Base-by-base conservation (phyloP, 495 filamentous ascomycete genomes). In the Aspergillus egyptiacus region DNA sequence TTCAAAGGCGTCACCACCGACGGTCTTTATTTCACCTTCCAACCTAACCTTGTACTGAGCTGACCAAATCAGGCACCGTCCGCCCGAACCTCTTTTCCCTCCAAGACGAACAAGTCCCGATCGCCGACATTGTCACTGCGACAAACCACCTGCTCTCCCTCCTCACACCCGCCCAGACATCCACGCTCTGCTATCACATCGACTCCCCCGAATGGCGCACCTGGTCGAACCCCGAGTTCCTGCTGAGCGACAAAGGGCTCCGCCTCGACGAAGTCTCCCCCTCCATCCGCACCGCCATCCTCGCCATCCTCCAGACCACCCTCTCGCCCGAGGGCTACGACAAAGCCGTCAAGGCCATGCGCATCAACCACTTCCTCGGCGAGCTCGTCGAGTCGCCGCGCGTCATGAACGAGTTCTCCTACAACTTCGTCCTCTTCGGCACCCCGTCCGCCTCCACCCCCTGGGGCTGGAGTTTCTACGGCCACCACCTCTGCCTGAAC, bases 291-390 rank as follows among this genome's bases (percentile, higher is more conserved):
- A 63, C 67, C 23, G 62, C 76, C 31, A 69, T 79, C 27, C 71
- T 84, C 41, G 59, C 65, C 22, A 61, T 87, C 2, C 68, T 88
- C 0, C 53, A 73, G 39, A 53, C 69, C 0, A 79, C 81, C 0
- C 71, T 87, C 7, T 87, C 83, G 0, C 70, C 76, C 0, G 79
- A 82, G 53, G 85, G 86, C 31, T 90, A 88, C 67, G 67, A 72
- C 23, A 89, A 89, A 54, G 83, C 83, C 47, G 57, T 81, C 28
- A 73, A 61, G 14, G 83, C 83, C 5, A 87, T 87, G 80, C 78
- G 80, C 58, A 85, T 85, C 63, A 90, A 90, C 68, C 79, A 81
- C 53, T 90, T 88, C 71, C 76, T 90, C 2, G 86, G 85, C 48
- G 75, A 85, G 37, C 70, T 90, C 6, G 79, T 83, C 23, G 57